Percentiles rank a stretch among this genome's conserved stretches.
Conservation (phyloP, 345 rosid genomes). For the Turnera subulata region DNA sequence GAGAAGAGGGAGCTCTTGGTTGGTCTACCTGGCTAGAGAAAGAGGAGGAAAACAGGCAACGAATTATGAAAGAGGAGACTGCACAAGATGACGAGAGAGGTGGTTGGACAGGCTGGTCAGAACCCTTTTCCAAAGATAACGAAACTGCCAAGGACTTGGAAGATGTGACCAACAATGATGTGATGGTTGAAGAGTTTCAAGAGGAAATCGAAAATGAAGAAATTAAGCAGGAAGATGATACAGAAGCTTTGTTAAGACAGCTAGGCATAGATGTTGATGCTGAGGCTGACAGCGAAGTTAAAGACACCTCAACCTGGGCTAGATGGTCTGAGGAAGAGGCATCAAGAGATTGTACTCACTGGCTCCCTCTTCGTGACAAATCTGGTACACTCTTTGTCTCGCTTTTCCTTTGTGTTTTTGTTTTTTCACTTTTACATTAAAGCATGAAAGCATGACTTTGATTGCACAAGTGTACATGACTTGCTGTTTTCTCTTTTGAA, state of each 20-base stretch:
- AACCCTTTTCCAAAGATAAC: slow-evolving; percentile 45
- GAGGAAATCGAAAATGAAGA: slow-evolving; percentile 51
- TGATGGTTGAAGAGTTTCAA: slow-evolving; percentile 27
- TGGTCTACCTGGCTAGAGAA: slow-evolving; percentile 92
- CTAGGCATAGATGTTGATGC: slow-evolving; percentile 73
- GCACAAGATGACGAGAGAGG: slow-evolving; percentile 56
- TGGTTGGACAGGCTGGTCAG: slow-evolving; percentile 99
- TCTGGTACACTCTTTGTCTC: slow-evolving; percentile 41
- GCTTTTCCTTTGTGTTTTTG: slow-evolving; percentile 5
- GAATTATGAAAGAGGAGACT: slow-evolving; percentile 54
- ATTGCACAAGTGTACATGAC: no score
- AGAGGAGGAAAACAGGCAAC: slow-evolving; percentile 89
- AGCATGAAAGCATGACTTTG: no score
- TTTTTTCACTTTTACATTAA: neutral
- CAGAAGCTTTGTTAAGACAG: slow-evolving; percentile 74
- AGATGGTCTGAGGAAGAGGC: slow-evolving; percentile 87
- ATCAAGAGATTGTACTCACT: slow-evolving; percentile 64
- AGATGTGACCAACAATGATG: slow-evolving; percentile 27
- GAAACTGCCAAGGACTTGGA: slow-evolving; percentile 35
- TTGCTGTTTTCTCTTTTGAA: no score
- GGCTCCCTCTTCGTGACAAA: slow-evolving; percentile 78
- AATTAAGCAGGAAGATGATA: slow-evolving; percentile 64
- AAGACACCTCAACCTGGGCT: slow-evolving; percentile 77
- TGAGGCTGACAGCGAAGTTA: slow-evolving; percentile 56
- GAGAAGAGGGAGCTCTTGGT: slow-evolving; percentile 92